Evolutionary conservation across 106 monocot genomes (phyloP), one percentile per base, ranked within the genome.

Genomic region (Acorus gramineus): DNA sequence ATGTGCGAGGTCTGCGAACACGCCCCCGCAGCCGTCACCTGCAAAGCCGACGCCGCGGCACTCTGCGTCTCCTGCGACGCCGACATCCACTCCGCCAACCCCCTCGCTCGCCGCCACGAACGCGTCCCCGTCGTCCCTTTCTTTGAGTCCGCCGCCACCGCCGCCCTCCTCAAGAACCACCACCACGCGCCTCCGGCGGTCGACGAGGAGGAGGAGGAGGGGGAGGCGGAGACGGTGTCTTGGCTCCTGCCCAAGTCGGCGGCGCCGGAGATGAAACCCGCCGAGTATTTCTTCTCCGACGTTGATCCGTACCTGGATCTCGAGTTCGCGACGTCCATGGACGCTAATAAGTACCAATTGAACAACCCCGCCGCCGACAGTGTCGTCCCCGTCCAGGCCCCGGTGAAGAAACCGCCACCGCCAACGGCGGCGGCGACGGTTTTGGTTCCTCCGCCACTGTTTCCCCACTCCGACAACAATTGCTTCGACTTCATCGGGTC

Each of bases 11-110:
- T 89, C 12, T 84, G 84, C 79, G 84, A 79, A 68, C 74, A 69
- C n/a, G 75, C 79, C 3, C 81, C 84, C 10, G 87, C 87, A 10
- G 57, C 63, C 5, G 75, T 89, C 70, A 82, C 79, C 11, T 84
- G 84, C 84, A 81, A 79, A 76, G 89, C 84, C 11, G 89, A 89
- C 71, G 81, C 85, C 4, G 89, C 88, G 3, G 81, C 76, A 7
- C 81, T 84, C 61, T 88, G 87, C 69, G 67, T 56, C 62, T 12
- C 74, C 6, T 89, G 87, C 69, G 87, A 84, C 79, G 65, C 79
- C 59, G 85, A 82, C 68, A 79, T 90, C 67, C 80, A 85, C 28
- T 28, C 28, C 28, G 28, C 28, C 28, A 28, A 28, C 28, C 28
- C 28, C 28, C 28, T 28, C 49, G 81, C 89, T 3, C 57, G 77